Base-by-base conservation (phyloP, 1,284 basidiomycete genomes). In the Fistulinella staudtii region DNA sequence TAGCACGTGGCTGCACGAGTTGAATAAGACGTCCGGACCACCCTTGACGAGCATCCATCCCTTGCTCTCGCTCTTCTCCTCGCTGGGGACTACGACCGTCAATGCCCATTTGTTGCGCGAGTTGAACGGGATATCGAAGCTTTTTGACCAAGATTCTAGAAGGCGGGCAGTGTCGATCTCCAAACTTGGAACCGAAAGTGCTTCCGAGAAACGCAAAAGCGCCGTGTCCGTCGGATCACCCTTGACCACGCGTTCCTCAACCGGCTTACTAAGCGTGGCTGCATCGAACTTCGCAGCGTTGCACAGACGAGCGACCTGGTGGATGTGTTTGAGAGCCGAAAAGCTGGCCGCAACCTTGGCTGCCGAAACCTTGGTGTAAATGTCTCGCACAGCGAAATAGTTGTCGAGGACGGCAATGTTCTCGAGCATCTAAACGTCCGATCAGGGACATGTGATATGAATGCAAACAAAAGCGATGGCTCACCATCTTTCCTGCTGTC, bases 101-200 rank as follows among this genome's bases (percentile, higher is more conserved):
- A 80, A 70, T 75, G 83, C 82, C 71, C 76, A 84, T 60, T 84
- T 85, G 57, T 82, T 81, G 60, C 74, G 75, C 13, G 79, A 82
- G 61, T 79, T 82, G 68, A 84, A 85, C 6, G 75, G 74, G 39
- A 77, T 67, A 44, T 74, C 69, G 39, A 73, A 73, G 8, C 51
- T 39, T 64, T 61, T 52, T 52, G 2, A 44, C 46, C 40, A 67
- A 50, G 13, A 71, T 52, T 2, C 53, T 34, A n/a, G 55, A 2
- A 31, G 4, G 4, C 10, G 30, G n/a, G 8, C 30, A 8, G 60
- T 46, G 27, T 60, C 36, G 35, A 65, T 47, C 20, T 29, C 21
- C 5, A 57, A 47, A 20, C 45, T 47, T 2, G 59, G 55, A n/a
- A 54, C 38, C 3, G 58, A 57, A 8, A 80, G 54, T 7, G 62